Evolutionary conservation across 2,329 filamentous ascomycete species (phyloP).

Genomic region (Phialemonium atrogriseum): DNA sequence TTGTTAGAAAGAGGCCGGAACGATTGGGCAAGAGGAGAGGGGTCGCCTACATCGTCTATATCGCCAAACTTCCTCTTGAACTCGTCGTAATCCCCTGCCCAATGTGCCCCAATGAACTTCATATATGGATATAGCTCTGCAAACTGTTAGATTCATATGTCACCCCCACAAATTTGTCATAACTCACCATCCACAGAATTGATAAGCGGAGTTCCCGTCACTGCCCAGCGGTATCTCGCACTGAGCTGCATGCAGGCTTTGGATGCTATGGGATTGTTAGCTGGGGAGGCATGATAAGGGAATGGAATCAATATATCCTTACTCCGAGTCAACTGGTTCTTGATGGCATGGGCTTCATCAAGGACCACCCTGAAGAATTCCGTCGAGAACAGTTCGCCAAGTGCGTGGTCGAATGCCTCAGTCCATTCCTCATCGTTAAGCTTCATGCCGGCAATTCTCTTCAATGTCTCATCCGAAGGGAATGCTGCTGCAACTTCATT

Average conservation of each 20-base stretch:
- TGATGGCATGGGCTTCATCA: constrained; percentile 50
- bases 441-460: neutral
- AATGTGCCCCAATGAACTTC: constrained; percentile 9
- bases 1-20: no score
- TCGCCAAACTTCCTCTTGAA: constrained; percentile 13
- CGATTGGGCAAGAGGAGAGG: no score
- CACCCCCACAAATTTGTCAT: no score
- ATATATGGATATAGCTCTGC: constrained; percentile 8
- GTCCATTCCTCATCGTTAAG: constrained; percentile 1
- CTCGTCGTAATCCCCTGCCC: neutral
- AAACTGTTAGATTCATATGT: no score
- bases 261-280: constrained; percentile 9
- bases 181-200: constrained; percentile 21
- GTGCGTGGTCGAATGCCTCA: constrained; percentile 11
- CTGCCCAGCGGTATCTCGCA: constrained; percentile 23
- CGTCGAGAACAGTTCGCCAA: constrained; percentile 27
- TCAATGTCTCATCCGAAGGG: constrained; percentile 1
- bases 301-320: constrained; percentile 16
- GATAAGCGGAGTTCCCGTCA: constrained; percentile 27
- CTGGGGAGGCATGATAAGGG: no score
- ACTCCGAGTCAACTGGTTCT: constrained; percentile 32
- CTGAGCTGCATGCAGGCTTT: constrained; percentile 12
- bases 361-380: constrained; percentile 44
- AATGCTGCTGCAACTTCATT: constrained; percentile 14
- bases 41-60: neutral